Evolutionary conservation across 2,329 filamentous ascomycete genomes (phyloP), one percentile per base, ranked within the genome.

Genomic region (Nemania abortiva): DNA sequence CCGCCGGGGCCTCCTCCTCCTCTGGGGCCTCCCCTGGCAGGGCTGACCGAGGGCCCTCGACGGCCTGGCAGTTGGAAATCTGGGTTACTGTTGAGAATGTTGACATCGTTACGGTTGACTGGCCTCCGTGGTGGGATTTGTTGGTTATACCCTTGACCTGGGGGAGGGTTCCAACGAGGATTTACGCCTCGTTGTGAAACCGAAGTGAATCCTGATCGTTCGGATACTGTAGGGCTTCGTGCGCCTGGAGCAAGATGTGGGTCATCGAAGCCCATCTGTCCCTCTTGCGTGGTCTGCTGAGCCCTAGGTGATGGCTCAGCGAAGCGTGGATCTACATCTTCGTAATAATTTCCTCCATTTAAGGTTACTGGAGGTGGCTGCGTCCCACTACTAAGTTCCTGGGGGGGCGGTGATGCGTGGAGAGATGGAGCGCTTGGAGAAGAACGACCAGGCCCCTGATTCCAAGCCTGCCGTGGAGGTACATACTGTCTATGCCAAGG

Each of bases 321-420:
- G 77, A 98, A 98, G 65, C 90, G 92, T 53, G 95, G 94, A 73
- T 97, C 94, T 13, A 97, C 89, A 79, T 98, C 95, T 84, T 98
- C 96, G 77, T 97, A 97, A 81, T 98, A 98, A 70, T 87, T 82
- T 57, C 72, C 79, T 69, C 70, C 67, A 57, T 70, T 70, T 15
- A 67, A 63, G 18, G 74, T 70, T 22, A 74, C 77, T 7, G 73
- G 74, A 49, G 81, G 78, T 37, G 81, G 80, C 49, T 77, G 78
- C 53, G 78, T 79, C 60, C 75, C 77, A 54, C 73, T 77, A 50
- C 80, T 75, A 37, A 81, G 75, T 68, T 85, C 82, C 64, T 81
- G 79, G 45, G 77, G 72, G 59, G 75, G 76, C 60, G 77, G 71
- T 58, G 78, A 76, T 50, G 75, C 70, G 57, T 81, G 82, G 37